Conservation (phyloP, 2,329 filamentous ascomycete genomes). For the Gnomoniopsis smithogilvyi region DNA sequence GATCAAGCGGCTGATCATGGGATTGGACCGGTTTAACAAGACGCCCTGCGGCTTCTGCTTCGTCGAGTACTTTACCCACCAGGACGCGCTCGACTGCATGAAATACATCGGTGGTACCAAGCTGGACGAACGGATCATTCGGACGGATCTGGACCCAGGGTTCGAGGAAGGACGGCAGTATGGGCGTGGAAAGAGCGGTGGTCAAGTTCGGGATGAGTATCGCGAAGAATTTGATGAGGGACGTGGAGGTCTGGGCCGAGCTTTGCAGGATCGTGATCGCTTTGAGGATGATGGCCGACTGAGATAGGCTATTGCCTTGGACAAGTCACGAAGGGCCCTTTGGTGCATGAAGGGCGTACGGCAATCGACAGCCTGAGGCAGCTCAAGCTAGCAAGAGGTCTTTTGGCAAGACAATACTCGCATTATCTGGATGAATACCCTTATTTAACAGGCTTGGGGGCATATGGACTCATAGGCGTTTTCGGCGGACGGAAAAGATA, state of each 20-base stretch:
- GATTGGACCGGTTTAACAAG: slow-evolving; percentile 93
- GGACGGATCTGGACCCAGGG: slow-evolving; percentile 91
- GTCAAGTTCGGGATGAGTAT: slow-evolving; percentile 97
- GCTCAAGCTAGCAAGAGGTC: neutral
- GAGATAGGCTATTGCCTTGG: neutral
- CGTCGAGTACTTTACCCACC: slow-evolving; percentile 97
- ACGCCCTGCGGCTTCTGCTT: slow-evolving; percentile 99
- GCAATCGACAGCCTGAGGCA: neutral
- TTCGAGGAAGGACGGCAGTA: slow-evolving; percentile 97
- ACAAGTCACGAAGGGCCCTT: neutral
- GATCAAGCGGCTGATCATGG: slow-evolving; percentile 98
- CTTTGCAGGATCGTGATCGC: slow-evolving; percentile 55
- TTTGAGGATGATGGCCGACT: slow-evolving; percentile 17
- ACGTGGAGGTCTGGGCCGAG: slow-evolving; percentile 82
- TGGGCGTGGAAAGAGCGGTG: slow-evolving; percentile 90
- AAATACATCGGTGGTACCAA: slow-evolving; percentile 99
- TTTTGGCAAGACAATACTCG: neutral
- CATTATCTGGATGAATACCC: neutral
- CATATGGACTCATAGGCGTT: neutral
- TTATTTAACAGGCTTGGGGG: neutral
- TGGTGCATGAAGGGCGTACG: neutral
- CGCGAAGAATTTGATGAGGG: slow-evolving; percentile 96
- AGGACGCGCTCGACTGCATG: slow-evolving; percentile 96
- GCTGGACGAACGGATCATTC: slow-evolving; percentile 93
- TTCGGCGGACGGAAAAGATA: neutral